A percentile compares a stretch with the other conserved stretches of the same genome.
Evolutionary conservation across 73 alveolate genomes (phyloP).

Genomic region (Tetrahymena borealis): DNA sequence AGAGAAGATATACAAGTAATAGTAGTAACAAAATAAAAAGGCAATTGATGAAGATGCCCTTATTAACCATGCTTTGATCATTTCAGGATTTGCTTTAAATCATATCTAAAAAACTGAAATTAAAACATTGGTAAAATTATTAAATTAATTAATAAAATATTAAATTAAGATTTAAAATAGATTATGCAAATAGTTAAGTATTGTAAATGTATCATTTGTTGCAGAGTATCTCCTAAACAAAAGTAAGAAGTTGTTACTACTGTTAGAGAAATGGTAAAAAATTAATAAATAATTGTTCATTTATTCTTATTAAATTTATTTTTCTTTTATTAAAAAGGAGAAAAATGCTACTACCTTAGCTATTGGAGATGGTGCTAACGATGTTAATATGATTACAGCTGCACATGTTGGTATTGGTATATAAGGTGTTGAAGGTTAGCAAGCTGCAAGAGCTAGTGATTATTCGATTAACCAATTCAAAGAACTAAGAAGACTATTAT

Average conservation of each 20-base stretch:
- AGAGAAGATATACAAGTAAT: background rate
- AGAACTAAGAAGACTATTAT: constrained; percentile 74
- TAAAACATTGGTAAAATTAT: constrained; percentile 2
- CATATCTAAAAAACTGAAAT: background rate
- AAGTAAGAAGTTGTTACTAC: constrained; percentile 60
- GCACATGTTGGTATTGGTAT: constrained; percentile 97
- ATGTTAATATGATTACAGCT: constrained; percentile 90
- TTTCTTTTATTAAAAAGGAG: constrained; percentile 9
- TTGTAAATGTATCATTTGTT: constrained; percentile 60
- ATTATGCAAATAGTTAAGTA: constrained; percentile 50
- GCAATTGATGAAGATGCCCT: background rate
- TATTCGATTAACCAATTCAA: constrained; percentile 77
- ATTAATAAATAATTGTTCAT: too few relatives aligned
- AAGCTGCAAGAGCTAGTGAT: constrained; percentile 92
- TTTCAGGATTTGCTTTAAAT: background rate
- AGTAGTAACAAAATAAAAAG: background rate
- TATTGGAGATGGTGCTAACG: constrained; percentile 98
- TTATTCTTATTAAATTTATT: too few relatives aligned
- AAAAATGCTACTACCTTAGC: constrained; percentile 68
- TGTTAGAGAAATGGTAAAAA: constrained; percentile 38
- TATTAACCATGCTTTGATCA: background rate
- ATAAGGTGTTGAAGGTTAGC: constrained; percentile 87
- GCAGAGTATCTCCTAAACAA: constrained; percentile 78
- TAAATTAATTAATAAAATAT: constrained; percentile 32
- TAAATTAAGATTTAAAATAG: constrained; percentile 23